phyloP scores from a whole-genome alignment of 2,329 filamentous ascomycete species.

The Fusarium guadeloupense region DNA sequence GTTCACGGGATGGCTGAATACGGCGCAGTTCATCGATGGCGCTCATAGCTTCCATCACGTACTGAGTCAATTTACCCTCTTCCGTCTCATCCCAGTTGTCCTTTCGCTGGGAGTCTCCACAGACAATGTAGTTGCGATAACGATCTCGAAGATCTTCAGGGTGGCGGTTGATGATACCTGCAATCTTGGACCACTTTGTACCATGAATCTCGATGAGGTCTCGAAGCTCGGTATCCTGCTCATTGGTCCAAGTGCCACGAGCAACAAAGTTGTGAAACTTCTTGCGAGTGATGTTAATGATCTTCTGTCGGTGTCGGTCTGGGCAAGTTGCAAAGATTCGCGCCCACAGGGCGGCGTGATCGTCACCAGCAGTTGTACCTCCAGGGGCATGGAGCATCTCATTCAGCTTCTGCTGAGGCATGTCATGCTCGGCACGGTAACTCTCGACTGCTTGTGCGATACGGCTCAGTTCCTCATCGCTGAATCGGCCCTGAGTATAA shows the following conservation, averaged over 20 bases:
- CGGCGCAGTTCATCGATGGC: conserved; percentile 54
- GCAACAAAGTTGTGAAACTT: conserved; percentile 72
- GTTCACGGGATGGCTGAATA: conserved; percentile 45
- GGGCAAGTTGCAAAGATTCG: conserved; percentile 59
- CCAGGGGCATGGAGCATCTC: conserved; percentile 52
- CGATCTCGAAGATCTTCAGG: conserved; percentile 74
- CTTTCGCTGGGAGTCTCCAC: conserved; percentile 60
- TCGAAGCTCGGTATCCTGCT: conserved; percentile 50
- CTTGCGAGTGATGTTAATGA: conserved; percentile 67
- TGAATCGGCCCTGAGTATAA: conserved; percentile 55
- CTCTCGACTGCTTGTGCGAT: conserved; percentile 55
- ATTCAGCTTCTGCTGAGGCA: conserved; percentile 60
- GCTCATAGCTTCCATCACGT: conserved; percentile 63
- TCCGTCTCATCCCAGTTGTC: conserved; percentile 70
- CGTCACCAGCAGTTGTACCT: conserved; percentile 49
- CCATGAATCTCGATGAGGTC: conserved; percentile 49
- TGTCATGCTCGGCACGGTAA: conserved; percentile 54
- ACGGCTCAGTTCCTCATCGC: conserved; percentile 53
- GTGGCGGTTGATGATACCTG: conserved; percentile 68
- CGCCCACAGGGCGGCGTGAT: conserved; percentile 59
- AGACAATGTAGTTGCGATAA: conserved; percentile 73
- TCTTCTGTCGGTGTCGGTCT: conserved; percentile 60
- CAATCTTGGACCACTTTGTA: conserved; percentile 70
- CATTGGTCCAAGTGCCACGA: conserved; percentile 56
- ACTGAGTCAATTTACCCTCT: conserved; percentile 60